phyloP scores from a whole-genome alignment of 257 asterid genomes.

The Solanum pinnatisectum region DNA sequence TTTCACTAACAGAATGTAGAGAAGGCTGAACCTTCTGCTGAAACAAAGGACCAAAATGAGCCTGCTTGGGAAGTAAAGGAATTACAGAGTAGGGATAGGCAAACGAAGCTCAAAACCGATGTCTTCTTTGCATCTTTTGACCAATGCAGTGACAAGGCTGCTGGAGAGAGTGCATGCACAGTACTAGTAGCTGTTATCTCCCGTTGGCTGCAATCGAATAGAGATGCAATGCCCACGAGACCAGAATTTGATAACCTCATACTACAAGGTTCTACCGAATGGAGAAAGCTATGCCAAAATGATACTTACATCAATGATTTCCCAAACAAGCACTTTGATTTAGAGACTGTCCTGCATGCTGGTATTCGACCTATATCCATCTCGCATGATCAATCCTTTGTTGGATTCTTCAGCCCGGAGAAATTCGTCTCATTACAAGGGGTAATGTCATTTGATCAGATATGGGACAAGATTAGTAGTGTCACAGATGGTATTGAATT shows the following conservation, averaged over 20 bases:
- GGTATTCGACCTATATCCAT: conserved; percentile 39
- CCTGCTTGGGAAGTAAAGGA: conserved; percentile 49
- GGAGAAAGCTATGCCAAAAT: conserved; percentile 53
- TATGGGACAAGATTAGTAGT: conserved; percentile 42
- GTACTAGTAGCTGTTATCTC: conserved; percentile 52
- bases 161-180: conserved; percentile 74
- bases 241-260: conserved; percentile 49
- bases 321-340: conserved; percentile 73
- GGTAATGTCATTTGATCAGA: conserved; percentile 56
- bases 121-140: conserved; percentile 68
- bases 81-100: conserved; percentile 51
- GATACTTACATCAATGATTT: conserved; percentile 24
- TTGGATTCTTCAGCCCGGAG: conserved; percentile 62
- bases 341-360: conserved; percentile 53
- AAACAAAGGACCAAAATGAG: conserved; percentile 14
- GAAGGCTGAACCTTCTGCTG: neutral
- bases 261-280: conserved; percentile 57
- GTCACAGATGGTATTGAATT: neutral
- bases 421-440: conserved; percentile 44
- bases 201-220: conserved; percentile 58
- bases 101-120: conserved; percentile 33
- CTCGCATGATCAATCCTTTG: conserved; percentile 38
- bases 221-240: conserved; percentile 29
- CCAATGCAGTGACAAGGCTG: conserved; percentile 59
- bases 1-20: conserved; percentile 13